Evolutionary conservation across 1,284 basidiomycete species (phyloP), one percentile per base, ranked within the genome.

Genomic region (Jaminaea rosea): DNA sequence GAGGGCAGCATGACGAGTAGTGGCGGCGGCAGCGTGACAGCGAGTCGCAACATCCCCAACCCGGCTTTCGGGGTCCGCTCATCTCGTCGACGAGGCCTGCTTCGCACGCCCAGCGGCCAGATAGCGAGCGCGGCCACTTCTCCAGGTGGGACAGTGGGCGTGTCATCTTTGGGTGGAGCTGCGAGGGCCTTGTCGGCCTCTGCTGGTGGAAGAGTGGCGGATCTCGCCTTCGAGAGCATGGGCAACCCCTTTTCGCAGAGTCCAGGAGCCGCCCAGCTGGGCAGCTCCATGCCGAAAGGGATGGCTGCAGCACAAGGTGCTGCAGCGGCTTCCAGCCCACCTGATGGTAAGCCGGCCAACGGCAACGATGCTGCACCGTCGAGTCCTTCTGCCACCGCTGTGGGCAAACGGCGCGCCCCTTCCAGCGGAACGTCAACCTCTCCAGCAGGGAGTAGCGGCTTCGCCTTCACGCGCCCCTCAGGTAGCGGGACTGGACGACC

Each of bases 241-340:
- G 47, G 47, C 11, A 48, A 48, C 28, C 47, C 47, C 29, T 48
- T 48, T 21, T 48, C 47, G 17, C 47, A 48, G 19, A 48, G 47
- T 21, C 47, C 47, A 17, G 47, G 34, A 9, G 47, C 28, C 21
- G 28, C 27, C 13, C 24, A 21, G 13, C 19, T 23, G 39, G 23
- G 19, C 29, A 31, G 29, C 23, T 42, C 39, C 2, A 6, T 42
- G 17, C 39, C 39, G 5, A 42, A 23, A 23, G 39, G 19, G 9
- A 31, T 31, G 29, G 15, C 15, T 8, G 29, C 29, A 31, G 9
- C 8, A 31, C 29, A 15, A 8, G 15, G 15, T 31, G 29, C 29
- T 8, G 29, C 29, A 31, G 8, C 29, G 15, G 29, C 29, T 8
- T 8, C 9, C 15, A 8, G 15, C 9, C 29, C 9, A 31, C 29